Base-by-base conservation (phyloP, 2,329 filamentous ascomycete genomes). In the Colletotrichum orchidophilum region DNA sequence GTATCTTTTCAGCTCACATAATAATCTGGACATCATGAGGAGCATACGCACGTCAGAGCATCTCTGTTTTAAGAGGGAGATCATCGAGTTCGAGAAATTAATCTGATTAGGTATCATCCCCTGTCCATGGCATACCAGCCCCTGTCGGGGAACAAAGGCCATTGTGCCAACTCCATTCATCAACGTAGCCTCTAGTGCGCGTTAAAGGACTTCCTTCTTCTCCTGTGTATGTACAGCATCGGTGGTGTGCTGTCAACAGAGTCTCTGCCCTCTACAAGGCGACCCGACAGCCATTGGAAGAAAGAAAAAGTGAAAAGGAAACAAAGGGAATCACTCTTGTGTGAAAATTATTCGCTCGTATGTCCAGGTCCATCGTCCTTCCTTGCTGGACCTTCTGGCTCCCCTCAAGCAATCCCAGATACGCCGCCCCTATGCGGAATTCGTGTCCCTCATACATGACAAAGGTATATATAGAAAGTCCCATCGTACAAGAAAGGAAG, bases 401-500 rank as follows among this genome's bases (percentile, higher is more conserved):
- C 61, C 46, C 66, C 57, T 42, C 49, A 70, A 72, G 68, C 66
- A 70, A 55, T 60, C 55, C 70, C 70, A 70, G 54, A 72, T 72
- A 70, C 70, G 70, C 70, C 70, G 66, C 65, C 66, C 70, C 39
- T 59, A 72, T 72, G 70, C 57, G 70, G 70, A 67, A 65, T 65
- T 72, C 66, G 70, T 72, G 70, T 69, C 66, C 70, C 70, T 70
- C 70, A 72, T 72, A 72, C 66, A 72, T 72, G 66, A 72, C 66
- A 72, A 72, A 72, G 70, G 60, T 72, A 72, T 72, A 70, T 71
- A 66, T 65, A 70, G 42, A 70, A 72, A 65, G 53, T 33, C 64
- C 66, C 66, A 72, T 65, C 60, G 66, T 71, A 71, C 69, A 70
- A 70, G 69, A 71, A 72, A 60, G 54, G 70, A 35, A 72, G 54